Base-by-base conservation (phyloP, 495 filamentous ascomycete genomes). In the Penicillium salamii region DNA sequence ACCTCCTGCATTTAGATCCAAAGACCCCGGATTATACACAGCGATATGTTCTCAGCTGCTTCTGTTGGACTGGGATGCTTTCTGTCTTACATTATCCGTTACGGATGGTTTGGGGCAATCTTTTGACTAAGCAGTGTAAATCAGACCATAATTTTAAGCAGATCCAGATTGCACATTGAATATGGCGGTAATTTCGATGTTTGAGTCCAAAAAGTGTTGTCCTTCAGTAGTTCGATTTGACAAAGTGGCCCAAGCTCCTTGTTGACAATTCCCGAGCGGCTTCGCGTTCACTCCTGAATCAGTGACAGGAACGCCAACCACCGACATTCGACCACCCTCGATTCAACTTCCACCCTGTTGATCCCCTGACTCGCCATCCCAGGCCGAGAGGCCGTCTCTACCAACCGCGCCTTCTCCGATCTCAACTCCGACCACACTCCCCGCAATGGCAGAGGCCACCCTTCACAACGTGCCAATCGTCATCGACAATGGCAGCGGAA, bases 401-500 rank as follows among this genome's bases (percentile, higher is more conserved):
- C 55, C 47, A 58, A 49, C 53, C 52, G 62, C 60, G 54, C 61
- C 59, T 52, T 40, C 43, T 48, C 59, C 50, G 42, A 48, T 48
- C 31, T 51, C 55, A 53, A 39, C 42, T 49, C 28, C 50, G 36
- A 48, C 62, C 47, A 50, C 65, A 57, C 51, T 58, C 57, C 65
- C 65, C 79, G 65, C 61, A 67, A 90, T 91, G 87, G 77, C 83
- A 41, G 90, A 95, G 68, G 70, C 72, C 42, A 87, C 85, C 52
- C 85, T 96, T 44, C 91, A 92, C 76, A 97, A 97, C 74, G 91
- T 90, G 54, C 91, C 93, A 42, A 95, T 99, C 61, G 95, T 99
- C 58, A 87, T 99, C 57, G 95, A 97, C 83, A 99, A 97, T 76
- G 95, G 93, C 67, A 96, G 89, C 50, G 93, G 95, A 34, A 99